Conservation (phyloP, 768 basidiomycete species). For the Termitomyces sp. region DNA sequence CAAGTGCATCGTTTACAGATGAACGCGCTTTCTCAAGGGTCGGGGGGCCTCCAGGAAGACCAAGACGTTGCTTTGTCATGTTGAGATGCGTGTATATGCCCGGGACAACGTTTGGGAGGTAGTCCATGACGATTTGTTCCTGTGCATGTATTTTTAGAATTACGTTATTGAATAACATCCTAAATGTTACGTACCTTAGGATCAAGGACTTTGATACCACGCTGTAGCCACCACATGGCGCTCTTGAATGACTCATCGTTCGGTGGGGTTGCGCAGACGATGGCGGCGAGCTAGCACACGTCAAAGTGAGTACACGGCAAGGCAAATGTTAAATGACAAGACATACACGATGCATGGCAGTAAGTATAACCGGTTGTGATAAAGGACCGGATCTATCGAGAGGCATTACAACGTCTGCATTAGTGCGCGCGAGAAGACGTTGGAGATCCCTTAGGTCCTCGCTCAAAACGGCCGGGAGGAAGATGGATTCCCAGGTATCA, state of each 20-base stretch:
- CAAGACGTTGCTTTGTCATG: slow-evolving; percentile 76
- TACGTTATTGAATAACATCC: neutral
- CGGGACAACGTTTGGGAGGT: slow-evolving; percentile 77
- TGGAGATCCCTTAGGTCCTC: slow-evolving; percentile 75
- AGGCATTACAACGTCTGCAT: slow-evolving; percentile 80
- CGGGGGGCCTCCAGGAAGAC: slow-evolving; percentile 67
- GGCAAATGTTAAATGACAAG: neutral
- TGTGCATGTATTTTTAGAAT: slow-evolving; percentile 22
- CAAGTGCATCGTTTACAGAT: slow-evolving; percentile 69
- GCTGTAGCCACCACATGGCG: slow-evolving; percentile 85
- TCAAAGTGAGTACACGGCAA: slow-evolving; percentile 6
- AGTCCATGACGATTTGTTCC: slow-evolving; percentile 82
- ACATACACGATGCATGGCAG: slow-evolving; percentile 78
- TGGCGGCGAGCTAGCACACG: slow-evolving; percentile 58
- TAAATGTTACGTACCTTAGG: slow-evolving; percentile 49
- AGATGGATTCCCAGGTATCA: slow-evolving; percentile 71
- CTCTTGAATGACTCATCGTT: slow-evolving; percentile 80
- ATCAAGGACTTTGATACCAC: slow-evolving; percentile 65
- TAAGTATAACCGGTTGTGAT: slow-evolving; percentile 82
- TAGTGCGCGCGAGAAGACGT: slow-evolving; percentile 68
- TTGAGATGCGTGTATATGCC: slow-evolving; percentile 75
- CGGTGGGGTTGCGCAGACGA: slow-evolving; percentile 73
- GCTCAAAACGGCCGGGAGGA: slow-evolving; percentile 70
- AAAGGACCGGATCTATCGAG: slow-evolving; percentile 64
- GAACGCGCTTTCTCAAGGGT: slow-evolving; percentile 66